phyloP scores from a whole-genome alignment of 805 yeast species.

The Kuraishia molischiana region DNA sequence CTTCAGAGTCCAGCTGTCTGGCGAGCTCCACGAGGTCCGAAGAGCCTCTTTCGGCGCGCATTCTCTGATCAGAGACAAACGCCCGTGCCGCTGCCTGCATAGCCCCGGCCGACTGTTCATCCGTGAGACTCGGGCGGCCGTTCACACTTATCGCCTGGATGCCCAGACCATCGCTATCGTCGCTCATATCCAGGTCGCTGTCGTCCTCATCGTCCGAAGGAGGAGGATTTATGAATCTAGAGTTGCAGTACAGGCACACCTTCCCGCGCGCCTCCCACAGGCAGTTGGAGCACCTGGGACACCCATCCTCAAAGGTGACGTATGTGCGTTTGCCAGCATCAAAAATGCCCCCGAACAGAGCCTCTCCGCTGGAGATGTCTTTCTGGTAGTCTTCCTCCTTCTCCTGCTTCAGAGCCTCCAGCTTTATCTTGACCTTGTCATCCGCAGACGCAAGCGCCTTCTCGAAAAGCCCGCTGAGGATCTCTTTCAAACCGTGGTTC shows the following conservation, averaged over 20 bases:
- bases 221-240: slow-evolving; percentile 24
- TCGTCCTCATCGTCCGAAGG: not conserved
- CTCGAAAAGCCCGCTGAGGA: slow-evolving; percentile 30
- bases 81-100: not conserved
- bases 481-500: slow-evolving; percentile 41
- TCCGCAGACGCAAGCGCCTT: slow-evolving; percentile 20
- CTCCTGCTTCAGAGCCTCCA: slow-evolving; percentile 16
- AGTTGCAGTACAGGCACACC: slow-evolving; percentile 61
- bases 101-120: not conserved
- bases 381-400: slow-evolving; percentile 24
- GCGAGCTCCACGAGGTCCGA: not conserved
- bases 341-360: slow-evolving; percentile 41
- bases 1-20: too few species aligned
- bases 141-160: not conserved
- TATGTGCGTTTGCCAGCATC: slow-evolving; percentile 37
- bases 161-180: too few species aligned
- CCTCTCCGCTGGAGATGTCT: slow-evolving; percentile 22
- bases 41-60: not conserved
- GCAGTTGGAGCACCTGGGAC: slow-evolving; percentile 64
- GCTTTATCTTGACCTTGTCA: slow-evolving; percentile 6
- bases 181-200: not conserved
- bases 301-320: slow-evolving; percentile 60
- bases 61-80: not conserved
- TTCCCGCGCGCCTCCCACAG: slow-evolving; percentile 73
- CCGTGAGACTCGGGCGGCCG: not conserved